Base-by-base conservation (phyloP, 2,329 filamentous ascomycete species). In the Sporothrix mexicana region DNA sequence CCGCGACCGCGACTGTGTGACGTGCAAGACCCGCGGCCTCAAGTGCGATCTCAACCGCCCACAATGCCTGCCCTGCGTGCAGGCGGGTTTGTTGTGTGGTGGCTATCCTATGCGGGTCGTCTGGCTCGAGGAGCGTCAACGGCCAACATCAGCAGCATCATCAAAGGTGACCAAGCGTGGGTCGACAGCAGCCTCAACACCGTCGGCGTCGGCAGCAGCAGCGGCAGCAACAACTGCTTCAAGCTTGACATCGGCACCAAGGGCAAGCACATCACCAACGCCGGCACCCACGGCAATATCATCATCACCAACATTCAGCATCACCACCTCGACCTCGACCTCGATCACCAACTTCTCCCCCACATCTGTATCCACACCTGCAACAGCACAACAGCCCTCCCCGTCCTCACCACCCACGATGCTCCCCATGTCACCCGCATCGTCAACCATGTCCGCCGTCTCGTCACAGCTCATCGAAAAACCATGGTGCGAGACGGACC, bases 91-190 rank as follows among this genome's bases (percentile, higher is more conserved):
- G 9, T 20, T 71, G 0, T 81, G 80, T 57, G 79, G 78, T 49
- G 80, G 78, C 4, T 81, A 81, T 61, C 77, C 79, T 13, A 78
- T 79, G 73, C 74, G 80, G 15, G 77, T 81, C 17, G 76, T 80
- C 1, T 81, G 80, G 80, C 73, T 77, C 45, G 73, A 41, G 59
- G 73, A 74, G 4, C 64, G 72, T 1, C 53, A 53, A 1, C 64
- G 51, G 30, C 51, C 41, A 15, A 47, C 61, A 9, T 45, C 61
- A 13, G 13, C 61, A 6, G 41, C 61, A 6, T 8, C 12, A 12
- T 17, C 41, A 12, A 45, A 43, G 10, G 66, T 55, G 49, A 36
- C 66, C 49, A 69, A 69, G 49, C 30, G 30, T 36, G 30, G 30
- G 30, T 36, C 30, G 30, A 36, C 66, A 5, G 5, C 43, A n/a